These are phyloP conservation scores for Tephrocybe sp. DNA, from an alignment of 768 basidiomycete species.

Conservation along the genomic window DNA sequence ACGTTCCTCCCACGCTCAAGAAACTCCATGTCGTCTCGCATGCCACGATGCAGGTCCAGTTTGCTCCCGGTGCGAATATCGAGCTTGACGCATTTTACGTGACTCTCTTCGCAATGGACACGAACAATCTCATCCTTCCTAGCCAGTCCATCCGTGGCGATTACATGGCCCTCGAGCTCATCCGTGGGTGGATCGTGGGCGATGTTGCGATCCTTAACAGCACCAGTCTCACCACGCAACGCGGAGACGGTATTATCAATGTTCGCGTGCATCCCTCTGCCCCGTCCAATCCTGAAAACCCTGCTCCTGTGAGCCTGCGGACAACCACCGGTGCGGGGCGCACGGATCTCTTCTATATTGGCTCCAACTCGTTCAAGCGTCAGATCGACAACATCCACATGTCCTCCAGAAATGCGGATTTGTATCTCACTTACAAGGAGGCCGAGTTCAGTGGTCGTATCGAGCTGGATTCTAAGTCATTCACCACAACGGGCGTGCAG, in stretches of 20 bases:
- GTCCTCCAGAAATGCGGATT: conserved; percentile 49
- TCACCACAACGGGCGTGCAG: conserved; percentile 29
- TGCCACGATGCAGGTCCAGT: conserved; percentile 46
- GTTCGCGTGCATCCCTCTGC: conserved; percentile 45
- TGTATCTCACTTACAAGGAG: conserved; percentile 56
- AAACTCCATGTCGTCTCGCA: conserved; percentile 47
- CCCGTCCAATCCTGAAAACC: conserved; percentile 29
- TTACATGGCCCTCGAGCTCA: conserved; percentile 42
- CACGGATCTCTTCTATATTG: conserved; percentile 48
- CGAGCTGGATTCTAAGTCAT: conserved; percentile 43
- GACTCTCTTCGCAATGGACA: conserved; percentile 36
- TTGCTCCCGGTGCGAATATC: conserved; percentile 43
- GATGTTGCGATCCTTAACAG: conserved; percentile 45
- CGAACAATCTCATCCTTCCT: conserved; percentile 48
- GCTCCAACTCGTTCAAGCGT: conserved; percentile 39
- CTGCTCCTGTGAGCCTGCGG: conserved; percentile 35
- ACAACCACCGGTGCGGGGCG: conserved; percentile 57
- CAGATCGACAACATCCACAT: conserved; percentile 48
- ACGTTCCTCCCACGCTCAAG: conserved; percentile 49
- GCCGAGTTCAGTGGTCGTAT: conserved; percentile 51
- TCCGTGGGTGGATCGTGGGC: conserved; percentile 62
- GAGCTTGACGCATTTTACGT: conserved; percentile 45
- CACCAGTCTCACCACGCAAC: conserved; percentile 46
- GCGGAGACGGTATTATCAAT: conserved; percentile 49
- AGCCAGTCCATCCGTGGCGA: conserved; percentile 39